Percentiles rank a stretch among this genome's conserved stretches.
phyloP scores from a whole-genome alignment of 192 early-diverging fungal species.

The Haplosporangium gracile region DNA sequence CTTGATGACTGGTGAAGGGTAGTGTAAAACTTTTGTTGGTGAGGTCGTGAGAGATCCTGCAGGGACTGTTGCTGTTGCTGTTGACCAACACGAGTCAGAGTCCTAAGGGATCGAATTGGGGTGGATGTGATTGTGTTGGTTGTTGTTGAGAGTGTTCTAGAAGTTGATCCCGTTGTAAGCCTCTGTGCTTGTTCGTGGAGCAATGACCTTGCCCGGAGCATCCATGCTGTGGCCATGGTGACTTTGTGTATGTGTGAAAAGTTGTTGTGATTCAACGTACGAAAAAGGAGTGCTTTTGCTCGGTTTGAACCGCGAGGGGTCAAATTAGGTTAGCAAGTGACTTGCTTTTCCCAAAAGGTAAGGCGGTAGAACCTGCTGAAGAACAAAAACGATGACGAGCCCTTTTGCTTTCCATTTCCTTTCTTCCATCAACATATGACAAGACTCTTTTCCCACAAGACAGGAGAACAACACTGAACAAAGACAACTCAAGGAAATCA shows the following conservation, averaged over 20 bases:
- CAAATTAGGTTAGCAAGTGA: neutral
- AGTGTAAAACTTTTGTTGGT: slow-evolving; percentile 12
- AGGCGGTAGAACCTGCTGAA: neutral
- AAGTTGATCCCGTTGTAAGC: neutral
- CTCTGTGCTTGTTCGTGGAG: neutral
- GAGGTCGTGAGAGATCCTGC: neutral
- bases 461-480: neutral
- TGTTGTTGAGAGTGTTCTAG: neutral
- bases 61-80: neutral
- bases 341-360: neutral
- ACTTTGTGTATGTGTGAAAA: neutral
- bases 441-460: neutral
- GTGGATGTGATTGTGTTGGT: neutral
- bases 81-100: neutral
- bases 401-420: neutral
- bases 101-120: neutral
- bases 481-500: neutral
- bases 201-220: neutral
- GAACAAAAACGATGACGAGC: neutral
- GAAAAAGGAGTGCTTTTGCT: neutral
- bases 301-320: neutral
- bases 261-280: neutral
- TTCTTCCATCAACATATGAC: neutral
- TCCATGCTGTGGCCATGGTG: neutral
- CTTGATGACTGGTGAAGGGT: slow-evolving; percentile 36